Percentiles rank a stretch among this genome's conserved stretches.
phyloP scores from a whole-genome alignment of 225 moss, liverwort and hornwort species.

The Ulota crispa region DNA sequence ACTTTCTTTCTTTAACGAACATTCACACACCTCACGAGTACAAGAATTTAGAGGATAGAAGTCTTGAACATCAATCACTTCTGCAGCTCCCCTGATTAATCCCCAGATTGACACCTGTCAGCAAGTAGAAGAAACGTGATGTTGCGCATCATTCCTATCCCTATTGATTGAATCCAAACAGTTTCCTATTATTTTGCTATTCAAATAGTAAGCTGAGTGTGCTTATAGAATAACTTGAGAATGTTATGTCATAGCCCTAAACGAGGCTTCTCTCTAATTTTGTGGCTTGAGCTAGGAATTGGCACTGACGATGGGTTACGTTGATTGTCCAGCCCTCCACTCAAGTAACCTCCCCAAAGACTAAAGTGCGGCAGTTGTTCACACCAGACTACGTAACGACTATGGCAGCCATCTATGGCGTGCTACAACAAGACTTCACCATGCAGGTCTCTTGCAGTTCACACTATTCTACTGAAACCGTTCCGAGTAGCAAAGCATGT shows the following conservation, averaged over 20 bases:
- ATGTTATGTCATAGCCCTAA: neutral
- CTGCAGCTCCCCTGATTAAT: neutral
- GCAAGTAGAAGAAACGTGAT: neutral
- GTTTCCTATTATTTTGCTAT: no score
- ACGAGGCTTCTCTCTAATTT: neutral
- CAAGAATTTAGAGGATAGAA: neutral
- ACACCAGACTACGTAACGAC: slow-evolving; percentile 65
- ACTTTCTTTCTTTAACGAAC: neutral
- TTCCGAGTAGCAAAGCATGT: neutral
- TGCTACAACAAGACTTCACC: slow-evolving; percentile 72
- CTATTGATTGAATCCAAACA: neutral
- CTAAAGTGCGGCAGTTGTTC: slow-evolving; percentile 43
- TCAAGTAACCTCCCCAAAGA: slow-evolving; percentile 34
- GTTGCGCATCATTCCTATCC: neutral
- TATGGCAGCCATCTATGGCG: slow-evolving; percentile 65
- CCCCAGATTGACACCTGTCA: neutral
- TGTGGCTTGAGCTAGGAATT: neutral
- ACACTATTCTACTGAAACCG: neutral
- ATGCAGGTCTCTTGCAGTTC: slow-evolving; percentile 65
- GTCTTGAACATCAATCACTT: neutral
- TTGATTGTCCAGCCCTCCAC: slow-evolving; percentile 18
- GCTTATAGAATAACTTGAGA: neutral
- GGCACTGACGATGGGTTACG: neutral
- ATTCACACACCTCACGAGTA: neutral
- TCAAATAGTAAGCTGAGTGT: neutral